A percentile compares a stretch with the other conserved stretches of the same genome.
Evolutionary conservation across 2,329 filamentous ascomycete genomes (phyloP).

Genomic region (Capronia coronata): DNA sequence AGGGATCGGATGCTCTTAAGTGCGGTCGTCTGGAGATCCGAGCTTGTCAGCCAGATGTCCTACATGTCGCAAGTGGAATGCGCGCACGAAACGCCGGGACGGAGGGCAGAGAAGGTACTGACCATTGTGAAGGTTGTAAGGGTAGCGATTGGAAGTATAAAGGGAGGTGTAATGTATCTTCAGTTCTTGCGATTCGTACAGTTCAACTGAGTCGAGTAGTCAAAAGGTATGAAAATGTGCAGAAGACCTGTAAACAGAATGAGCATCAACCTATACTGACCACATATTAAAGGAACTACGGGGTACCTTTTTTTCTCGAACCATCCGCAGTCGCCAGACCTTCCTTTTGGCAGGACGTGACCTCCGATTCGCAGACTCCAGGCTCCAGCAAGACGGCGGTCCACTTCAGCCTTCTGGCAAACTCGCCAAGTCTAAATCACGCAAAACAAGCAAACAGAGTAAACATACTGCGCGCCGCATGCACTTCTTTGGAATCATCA

Average conservation of each 20-base stretch:
- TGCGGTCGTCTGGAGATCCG: constrained; percentile 39
- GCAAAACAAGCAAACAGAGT: constrained; percentile 10
- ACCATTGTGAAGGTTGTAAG: constrained; percentile 15
- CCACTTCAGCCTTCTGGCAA: constrained; percentile 1
- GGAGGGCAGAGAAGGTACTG: constrained; percentile 2
- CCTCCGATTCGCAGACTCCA: not conserved
- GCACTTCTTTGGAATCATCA: too few relatives aligned
- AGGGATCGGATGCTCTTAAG: constrained; percentile 95
- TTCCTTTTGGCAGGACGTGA: constrained; percentile 1
- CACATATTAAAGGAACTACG: not conserved
- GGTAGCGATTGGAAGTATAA: not conserved
- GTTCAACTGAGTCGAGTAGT: too few relatives aligned
- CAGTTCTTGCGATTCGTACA: too few relatives aligned
- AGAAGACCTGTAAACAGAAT: constrained; percentile 20
- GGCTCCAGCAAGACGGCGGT: too few relatives aligned
- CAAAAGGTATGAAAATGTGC: constrained; percentile 1
- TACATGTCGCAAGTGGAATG: not conserved
- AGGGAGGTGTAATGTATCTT: too few relatives aligned
- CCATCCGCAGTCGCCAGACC: constrained; percentile 18
- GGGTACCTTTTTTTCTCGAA: constrained; percentile 25
- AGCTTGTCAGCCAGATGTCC: constrained; percentile 4
- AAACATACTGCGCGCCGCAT: constrained; percentile 10
- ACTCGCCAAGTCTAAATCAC: not conserved
- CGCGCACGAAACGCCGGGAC: not conserved
- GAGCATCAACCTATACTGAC: not conserved